phyloP scores from a whole-genome alignment of 495 filamentous ascomycete species.

The Saxophila tyrrhenica region DNA sequence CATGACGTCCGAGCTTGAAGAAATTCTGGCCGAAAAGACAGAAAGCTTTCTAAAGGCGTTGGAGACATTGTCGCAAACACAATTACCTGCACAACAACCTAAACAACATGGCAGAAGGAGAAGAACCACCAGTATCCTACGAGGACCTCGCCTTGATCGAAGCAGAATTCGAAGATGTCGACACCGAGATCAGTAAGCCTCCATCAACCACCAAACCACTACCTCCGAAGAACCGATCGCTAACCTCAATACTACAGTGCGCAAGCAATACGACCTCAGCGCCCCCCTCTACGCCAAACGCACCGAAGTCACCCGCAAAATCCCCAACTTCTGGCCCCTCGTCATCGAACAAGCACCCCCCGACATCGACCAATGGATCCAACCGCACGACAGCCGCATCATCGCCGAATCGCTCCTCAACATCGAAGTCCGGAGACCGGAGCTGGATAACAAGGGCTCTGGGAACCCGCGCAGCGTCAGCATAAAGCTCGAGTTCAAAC shows the following conservation, averaged over 20 bases:
- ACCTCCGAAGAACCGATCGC: not conserved
- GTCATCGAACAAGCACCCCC: slow-evolving; percentile 73
- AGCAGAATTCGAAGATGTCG: slow-evolving; percentile 54
- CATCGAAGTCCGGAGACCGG: slow-evolving; percentile 63
- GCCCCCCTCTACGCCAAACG: slow-evolving; percentile 61
- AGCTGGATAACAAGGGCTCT: slow-evolving; percentile 39
- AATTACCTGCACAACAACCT: too few relatives aligned
- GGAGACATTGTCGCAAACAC: too few relatives aligned
- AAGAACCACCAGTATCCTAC: slow-evolving; percentile 19
- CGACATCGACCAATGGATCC: slow-evolving; percentile 76
- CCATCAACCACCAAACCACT: not conserved
- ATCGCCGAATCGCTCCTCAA: slow-evolving; percentile 49
- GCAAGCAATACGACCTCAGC: slow-evolving; percentile 39
- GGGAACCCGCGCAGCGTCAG: slow-evolving; percentile 48
- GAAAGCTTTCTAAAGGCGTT: too few relatives aligned
- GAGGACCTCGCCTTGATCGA: slow-evolving; percentile 32
- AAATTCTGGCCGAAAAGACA: too few relatives aligned
- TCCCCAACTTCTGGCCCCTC: slow-evolving; percentile 78
- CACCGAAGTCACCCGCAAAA: slow-evolving; percentile 50
- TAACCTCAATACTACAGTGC: slow-evolving; percentile 35
- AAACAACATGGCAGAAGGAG: slow-evolving; percentile 19
- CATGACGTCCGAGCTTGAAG: too few relatives aligned
- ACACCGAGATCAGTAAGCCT: slow-evolving; percentile 54
- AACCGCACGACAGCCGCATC: slow-evolving; percentile 58
- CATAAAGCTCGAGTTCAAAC: slow-evolving; percentile 49